Percentiles rank a stretch among this genome's conserved stretches.
These are phyloP conservation scores for Leccinum variicolor DNA, from an alignment of 768 basidiomycete genomes.

Conservation along the genomic window DNA sequence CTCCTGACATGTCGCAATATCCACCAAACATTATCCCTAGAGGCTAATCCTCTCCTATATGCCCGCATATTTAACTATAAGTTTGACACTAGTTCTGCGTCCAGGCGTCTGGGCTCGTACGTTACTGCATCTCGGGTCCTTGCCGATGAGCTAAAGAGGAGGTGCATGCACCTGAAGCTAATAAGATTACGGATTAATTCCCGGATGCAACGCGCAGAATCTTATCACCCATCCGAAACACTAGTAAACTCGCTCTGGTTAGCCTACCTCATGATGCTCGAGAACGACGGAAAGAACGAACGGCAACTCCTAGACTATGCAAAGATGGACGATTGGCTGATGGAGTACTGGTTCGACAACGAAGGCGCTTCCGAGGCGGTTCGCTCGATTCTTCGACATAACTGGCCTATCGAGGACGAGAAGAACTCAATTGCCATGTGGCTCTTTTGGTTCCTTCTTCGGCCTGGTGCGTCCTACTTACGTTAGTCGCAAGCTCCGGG, in stretches of 20 bases:
- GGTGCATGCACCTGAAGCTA: constrained; percentile 55
- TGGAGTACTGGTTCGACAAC: constrained; percentile 62
- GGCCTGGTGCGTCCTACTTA: constrained; percentile 45
- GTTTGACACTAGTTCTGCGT: constrained; percentile 57
- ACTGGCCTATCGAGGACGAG: constrained; percentile 57
- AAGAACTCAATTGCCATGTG: constrained; percentile 66
- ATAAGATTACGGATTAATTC: constrained; percentile 41
- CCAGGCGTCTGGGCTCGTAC: constrained; percentile 46
- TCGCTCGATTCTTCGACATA: constrained; percentile 37
- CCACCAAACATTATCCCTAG: constrained; percentile 47
- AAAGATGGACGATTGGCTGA: constrained; percentile 58
- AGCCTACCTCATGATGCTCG: constrained; percentile 75
- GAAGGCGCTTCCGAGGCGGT: constrained; percentile 53
- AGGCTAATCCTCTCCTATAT: constrained; percentile 65
- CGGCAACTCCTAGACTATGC: constrained; percentile 70
- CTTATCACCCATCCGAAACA: constrained; percentile 19
- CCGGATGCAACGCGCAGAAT: constrained; percentile 16
- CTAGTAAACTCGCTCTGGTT: constrained; percentile 53
- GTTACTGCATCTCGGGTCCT: constrained; percentile 41
- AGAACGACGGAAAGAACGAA: constrained; percentile 75
- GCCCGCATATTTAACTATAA: constrained; percentile 63
- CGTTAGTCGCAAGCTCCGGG: neutral
- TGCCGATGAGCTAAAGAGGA: constrained; percentile 60
- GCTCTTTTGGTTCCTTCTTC: constrained; percentile 73
- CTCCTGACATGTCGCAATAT: constrained; percentile 48